A percentile compares a stretch with the other conserved stretches of the same genome.
Evolutionary conservation across 495 filamentous ascomycete species (phyloP).

Genomic region (Xeromyces bisporus): DNA sequence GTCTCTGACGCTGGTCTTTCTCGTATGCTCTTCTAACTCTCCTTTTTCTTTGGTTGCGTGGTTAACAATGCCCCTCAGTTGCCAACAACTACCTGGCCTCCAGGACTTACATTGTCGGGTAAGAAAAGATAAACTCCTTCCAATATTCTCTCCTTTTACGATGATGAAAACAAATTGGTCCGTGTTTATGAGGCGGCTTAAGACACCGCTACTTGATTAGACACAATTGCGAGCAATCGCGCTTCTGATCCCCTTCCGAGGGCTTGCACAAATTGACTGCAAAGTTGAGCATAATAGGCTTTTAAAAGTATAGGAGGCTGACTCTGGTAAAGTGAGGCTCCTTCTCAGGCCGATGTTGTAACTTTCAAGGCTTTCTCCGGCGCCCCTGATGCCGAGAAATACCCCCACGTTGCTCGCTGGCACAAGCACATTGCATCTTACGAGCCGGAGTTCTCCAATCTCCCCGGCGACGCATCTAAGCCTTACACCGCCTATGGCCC

Average conservation of each 20-base stretch:
- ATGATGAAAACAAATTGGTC: slow-evolving; percentile 94
- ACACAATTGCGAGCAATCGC: slow-evolving; percentile 59
- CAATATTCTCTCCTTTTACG: slow-evolving; percentile 6
- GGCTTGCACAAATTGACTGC: slow-evolving; percentile 2
- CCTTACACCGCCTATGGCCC: slow-evolving; percentile 83
- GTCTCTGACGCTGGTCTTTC: slow-evolving; percentile 71
- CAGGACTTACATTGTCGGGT: slow-evolving; percentile 90
- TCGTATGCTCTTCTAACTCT: slow-evolving; percentile 37
- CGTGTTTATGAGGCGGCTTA: slow-evolving; percentile 99
- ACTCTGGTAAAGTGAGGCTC: slow-evolving; percentile 42
- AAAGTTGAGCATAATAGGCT: too few species aligned
- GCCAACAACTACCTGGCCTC: slow-evolving; percentile 82
- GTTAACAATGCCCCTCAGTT: slow-evolving; percentile 41
- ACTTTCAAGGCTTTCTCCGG: slow-evolving; percentile 75
- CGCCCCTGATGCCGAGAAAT: slow-evolving; percentile 64
- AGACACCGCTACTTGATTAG: slow-evolving; percentile 87
- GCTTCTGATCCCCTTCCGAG: slow-evolving; percentile 47
- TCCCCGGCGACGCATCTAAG: slow-evolving; percentile 81
- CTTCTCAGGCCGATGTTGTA: slow-evolving; percentile 91
- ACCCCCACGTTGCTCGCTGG: slow-evolving; percentile 89
- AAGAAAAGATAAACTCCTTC: slow-evolving; percentile 19
- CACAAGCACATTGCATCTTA: slow-evolving; percentile 94
- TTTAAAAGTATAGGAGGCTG: too few species aligned
- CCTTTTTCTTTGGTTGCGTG: slow-evolving; percentile 9
- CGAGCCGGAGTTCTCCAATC: slow-evolving; percentile 75